Evolutionary conservation across 2,329 filamentous ascomycete genomes (phyloP), one percentile per base, ranked within the genome.

Genomic region (Byssothecium circinans): DNA sequence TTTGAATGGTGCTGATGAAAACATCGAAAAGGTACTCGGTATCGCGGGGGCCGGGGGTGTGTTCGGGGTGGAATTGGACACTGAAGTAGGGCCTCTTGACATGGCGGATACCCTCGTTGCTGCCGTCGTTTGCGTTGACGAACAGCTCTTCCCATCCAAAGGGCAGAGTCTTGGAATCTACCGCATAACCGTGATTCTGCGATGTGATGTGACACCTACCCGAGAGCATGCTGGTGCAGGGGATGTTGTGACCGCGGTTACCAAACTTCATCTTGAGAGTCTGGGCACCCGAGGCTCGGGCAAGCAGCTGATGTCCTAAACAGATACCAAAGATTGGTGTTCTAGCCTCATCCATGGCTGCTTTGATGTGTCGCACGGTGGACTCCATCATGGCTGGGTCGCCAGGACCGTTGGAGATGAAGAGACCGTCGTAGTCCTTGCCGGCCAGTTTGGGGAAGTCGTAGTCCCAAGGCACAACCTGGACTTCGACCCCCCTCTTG

Each of bases 31-130:
- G 80, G 68, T 89, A 96, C 71, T 99, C 94, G 22, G 94, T 99
- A 69, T 99, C 94, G 30, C 90, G 84, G 42, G 94, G 94, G 48
- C 94, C 94, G 2, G 94, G 94, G 1, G 91, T 95, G 78, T 91
- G 96, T 74, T 99, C 94, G 0, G 94, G 94, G 68, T 99, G 94
- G 77, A 99, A 99, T 70, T 99, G 94, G n/a, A 97, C 94, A 78
- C 91, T 96, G 80, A 99, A 99, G 77, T 92, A 95, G 42, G 94
- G 94, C 65, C 86, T 88, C 70, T 78, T 82, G 41, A 81, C 77
- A 71, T 97, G 91, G 73, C 91, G 87, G 67, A 99, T 96, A 75
- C 94, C 94, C 77, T 99, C 94, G 73, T 99, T 99, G 75, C 89
- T 96, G 61, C 89, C 89, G 62, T 99, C 94, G 72, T 99, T 99